These are phyloP conservation scores for Cladorrhinum samala DNA, from an alignment of 495 filamentous ascomycete genomes.

Conservation along the genomic window DNA sequence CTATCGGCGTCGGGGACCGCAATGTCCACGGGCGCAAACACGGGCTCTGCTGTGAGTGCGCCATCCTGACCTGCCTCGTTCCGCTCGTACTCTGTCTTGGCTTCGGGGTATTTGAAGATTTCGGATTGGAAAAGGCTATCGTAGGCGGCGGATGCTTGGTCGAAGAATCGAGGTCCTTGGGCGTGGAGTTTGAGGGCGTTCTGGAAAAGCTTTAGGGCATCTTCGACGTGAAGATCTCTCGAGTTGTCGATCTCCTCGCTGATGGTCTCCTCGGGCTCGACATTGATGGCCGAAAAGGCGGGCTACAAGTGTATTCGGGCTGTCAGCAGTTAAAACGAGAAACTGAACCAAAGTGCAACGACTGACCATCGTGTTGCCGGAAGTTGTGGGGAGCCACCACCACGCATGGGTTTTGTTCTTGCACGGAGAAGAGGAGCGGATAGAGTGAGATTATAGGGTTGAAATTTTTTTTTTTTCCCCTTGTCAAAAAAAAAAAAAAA, in stretches of 20 bases:
- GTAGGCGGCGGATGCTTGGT: slow-evolving; percentile 78
- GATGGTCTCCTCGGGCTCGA: slow-evolving; percentile 82
- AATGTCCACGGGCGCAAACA: slow-evolving; percentile 35
- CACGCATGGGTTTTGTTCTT: neutral
- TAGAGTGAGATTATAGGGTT: too few relatives aligned
- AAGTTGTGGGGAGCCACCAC: neutral
- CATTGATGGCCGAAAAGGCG: slow-evolving; percentile 76
- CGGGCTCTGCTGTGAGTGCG: slow-evolving; percentile 29
- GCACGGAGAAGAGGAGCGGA: neutral
- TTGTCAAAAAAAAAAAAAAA: neutral
- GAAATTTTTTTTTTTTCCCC: too few relatives aligned
- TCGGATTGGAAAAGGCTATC: slow-evolving; percentile 80
- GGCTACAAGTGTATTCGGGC: slow-evolving; percentile 30
- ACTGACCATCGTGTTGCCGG: slow-evolving; percentile 16
- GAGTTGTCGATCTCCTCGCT: slow-evolving; percentile 93
- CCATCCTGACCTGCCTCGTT: slow-evolving; percentile 55
- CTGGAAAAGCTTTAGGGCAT: slow-evolving; percentile 93
- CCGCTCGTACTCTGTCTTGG: slow-evolving; percentile 67
- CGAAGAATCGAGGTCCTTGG: slow-evolving; percentile 68
- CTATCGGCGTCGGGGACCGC: slow-evolving; percentile 53
- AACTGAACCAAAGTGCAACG: neutral
- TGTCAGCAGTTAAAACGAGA: neutral
- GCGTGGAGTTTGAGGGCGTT: slow-evolving; percentile 86
- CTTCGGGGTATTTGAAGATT: slow-evolving; percentile 86
- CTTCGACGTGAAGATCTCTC: slow-evolving; percentile 91